Conservation (phyloP, 106 monocot genomes). For the Allium sativum region DNA sequence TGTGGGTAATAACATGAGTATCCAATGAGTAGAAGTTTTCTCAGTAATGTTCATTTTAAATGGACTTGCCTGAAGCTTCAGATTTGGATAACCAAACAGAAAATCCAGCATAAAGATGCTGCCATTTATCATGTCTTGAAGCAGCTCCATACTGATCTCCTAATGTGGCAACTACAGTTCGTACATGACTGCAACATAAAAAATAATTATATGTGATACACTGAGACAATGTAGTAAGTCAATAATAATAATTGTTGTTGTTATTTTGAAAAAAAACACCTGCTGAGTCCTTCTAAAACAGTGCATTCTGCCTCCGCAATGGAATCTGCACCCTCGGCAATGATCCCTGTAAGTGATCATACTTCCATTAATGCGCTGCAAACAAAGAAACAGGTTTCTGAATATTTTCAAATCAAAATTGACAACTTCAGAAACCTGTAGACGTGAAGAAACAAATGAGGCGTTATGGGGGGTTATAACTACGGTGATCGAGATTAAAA, state of each 20-base stretch:
- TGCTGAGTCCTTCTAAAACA: conserved; percentile 73
- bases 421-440: background rate
- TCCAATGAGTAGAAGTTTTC: too few relatives aligned
- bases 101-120: conserved; percentile 76
- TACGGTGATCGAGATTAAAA: background rate
- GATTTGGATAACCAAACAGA: conserved; percentile 74
- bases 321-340: conserved; percentile 56
- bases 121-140: conserved; percentile 70
- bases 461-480: background rate
- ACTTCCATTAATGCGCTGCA: conserved; percentile 35
- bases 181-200: conserved; percentile 52
- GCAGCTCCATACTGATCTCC: conserved; percentile 79
- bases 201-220: background rate
- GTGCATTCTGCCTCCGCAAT: conserved; percentile 73
- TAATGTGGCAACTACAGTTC: conserved; percentile 72
- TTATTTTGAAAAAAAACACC: conserved; percentile 30
- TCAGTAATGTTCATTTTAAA: too few relatives aligned
- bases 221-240: too few relatives aligned
- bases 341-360: conserved; percentile 63
- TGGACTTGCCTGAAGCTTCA: conserved; percentile 32
- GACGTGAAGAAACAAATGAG: background rate
- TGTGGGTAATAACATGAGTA: too few relatives aligned
- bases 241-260: too few relatives aligned
- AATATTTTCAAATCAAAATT: too few relatives aligned
- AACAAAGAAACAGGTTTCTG: conserved; percentile 7